phyloP scores from a whole-genome alignment of 495 filamentous ascomycete genomes.

The Podospora didyma region DNA sequence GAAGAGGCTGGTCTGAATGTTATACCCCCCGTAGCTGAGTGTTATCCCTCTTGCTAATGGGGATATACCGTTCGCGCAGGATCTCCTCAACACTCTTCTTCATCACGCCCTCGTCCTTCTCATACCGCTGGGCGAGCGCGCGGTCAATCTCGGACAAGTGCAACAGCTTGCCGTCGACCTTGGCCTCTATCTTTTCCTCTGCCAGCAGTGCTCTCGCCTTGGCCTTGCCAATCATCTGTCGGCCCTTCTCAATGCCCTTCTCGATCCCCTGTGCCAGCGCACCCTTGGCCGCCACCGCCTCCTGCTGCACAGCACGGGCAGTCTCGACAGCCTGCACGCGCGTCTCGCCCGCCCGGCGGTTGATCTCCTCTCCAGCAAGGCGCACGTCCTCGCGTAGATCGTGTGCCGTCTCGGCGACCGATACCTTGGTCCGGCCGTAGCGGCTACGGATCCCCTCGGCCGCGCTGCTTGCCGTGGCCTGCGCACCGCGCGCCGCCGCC shows the following conservation, averaged over 20 bases:
- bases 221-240: conserved; percentile 25
- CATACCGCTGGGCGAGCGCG: conserved; percentile 44
- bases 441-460: neutral
- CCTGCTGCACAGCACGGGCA: conserved; percentile 13
- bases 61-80: conserved; percentile 44
- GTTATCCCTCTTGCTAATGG: conserved; percentile 38
- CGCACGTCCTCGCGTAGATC: neutral
- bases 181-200: conserved; percentile 12
- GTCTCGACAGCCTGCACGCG: conserved; percentile 15
- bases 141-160: conserved; percentile 40
- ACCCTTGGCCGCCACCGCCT: conserved; percentile 18
- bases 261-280: conserved; percentile 17
- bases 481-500: too few relatives aligned
- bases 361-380: conserved; percentile 3
- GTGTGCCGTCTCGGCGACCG: neutral
- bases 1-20: neutral
- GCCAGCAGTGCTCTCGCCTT: conserved; percentile 12
- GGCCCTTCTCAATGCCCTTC: conserved; percentile 28
- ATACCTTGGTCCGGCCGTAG: neutral
- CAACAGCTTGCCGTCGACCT: conserved; percentile 16
- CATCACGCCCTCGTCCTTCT: conserved; percentile 27
- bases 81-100: conserved; percentile 40
- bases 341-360: conserved; percentile 1
- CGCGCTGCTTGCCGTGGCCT: too few relatives aligned
- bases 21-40: conserved; percentile 21